Evolutionary conservation across 1,139 yeast species (phyloP), one percentile per base, ranked within the genome.

Genomic region (Lodderomyces margitis): DNA sequence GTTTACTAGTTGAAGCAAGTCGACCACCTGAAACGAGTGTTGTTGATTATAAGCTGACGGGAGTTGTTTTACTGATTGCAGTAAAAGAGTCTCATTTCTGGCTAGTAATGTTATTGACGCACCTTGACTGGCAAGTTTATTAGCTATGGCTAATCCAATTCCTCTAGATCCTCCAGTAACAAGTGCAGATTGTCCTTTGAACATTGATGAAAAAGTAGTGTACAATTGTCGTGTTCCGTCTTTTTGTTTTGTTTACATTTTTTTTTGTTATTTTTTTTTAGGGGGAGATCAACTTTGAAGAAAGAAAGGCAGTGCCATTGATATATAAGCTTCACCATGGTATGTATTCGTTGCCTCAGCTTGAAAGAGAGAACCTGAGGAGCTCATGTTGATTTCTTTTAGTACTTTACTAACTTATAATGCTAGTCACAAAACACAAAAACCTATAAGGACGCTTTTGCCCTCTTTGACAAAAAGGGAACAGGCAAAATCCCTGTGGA

Each of bases 371-470:
- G 30, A 12, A 27, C 16, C 30, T 27, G 5, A 24, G 5, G 5
- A n/a, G 17, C 9, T 12, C 27, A 23, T n/a, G n/a, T n/a, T n/a
- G n/a, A n/a, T n/a, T n/a, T n/a, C n/a, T n/a, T n/a, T n/a, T n/a
- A n/a, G n/a, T n/a, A 5, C 14, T 9, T 36, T 39, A 40, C 43
- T 40, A 37, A 40, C 43, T 4, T 14, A 11, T 3, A n/a, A 9
- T 69, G 65, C 12, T 45, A 68, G 75, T 69, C 75, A 24, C 75
- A 69, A 59, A 70, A 70, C 56, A 71, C 75, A 35, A 87, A 86
- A 62, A 85, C 94, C 38, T 87, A 88, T 71, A 89, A 87, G 68
- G 98, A 92, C 75, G 97, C 97, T 20, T 94, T 94, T 66, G 95
- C 98, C 24, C 81, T 94, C 43, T 94, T 92, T 62, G 98, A 94